Base-by-base conservation (phyloP, 805 yeast species). In the Suhomyces sp. region DNA sequence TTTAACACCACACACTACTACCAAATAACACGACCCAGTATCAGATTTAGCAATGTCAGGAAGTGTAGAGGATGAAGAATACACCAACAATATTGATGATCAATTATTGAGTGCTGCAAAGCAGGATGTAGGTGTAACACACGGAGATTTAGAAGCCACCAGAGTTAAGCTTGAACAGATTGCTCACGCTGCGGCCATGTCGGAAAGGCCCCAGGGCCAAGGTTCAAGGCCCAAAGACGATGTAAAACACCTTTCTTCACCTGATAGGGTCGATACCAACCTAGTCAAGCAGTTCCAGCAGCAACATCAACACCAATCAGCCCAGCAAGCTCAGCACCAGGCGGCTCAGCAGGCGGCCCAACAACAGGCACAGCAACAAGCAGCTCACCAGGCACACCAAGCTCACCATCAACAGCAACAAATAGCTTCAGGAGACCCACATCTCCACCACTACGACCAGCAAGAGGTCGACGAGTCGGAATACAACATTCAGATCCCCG, bases 401-500 rank as follows among this genome's bases (percentile, higher is more conserved):
- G 24, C 46, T 24, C 60, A 55, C 29, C 61, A 54, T 17, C 61
- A 55, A 10, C 59, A 54, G 33, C 57, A 47, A 17, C 59, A 53
- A 15, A 54, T 51, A 12, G 26, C 45, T 10, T 48, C 44, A 8
- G 54, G 52, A 10, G 52, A 48, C 13, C 48, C 51, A 13, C 57
- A 52, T 23, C 55, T 47, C 22, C 53, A 54, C 46, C 57, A 54
- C 45, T 51, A 60, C 48, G 57, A 54, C 46, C 61, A 58, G 47
- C 64, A 60, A 49, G 68, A 63, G 8, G 65, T 59, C 49, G 72
- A 68, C 52, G 77, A 72, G 22, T 63, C 69, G 27, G 79, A 75
- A 52, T 75, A 72, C 60, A 74, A 73, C 54, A 75, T 75, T 56
- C 79, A 73, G 62, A 74, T 75, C 47, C 80, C 80, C 17, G 80